These are phyloP conservation scores for Penicillium pulvis DNA, from an alignment of 495 filamentous ascomycete species.

Conservation along the genomic window DNA sequence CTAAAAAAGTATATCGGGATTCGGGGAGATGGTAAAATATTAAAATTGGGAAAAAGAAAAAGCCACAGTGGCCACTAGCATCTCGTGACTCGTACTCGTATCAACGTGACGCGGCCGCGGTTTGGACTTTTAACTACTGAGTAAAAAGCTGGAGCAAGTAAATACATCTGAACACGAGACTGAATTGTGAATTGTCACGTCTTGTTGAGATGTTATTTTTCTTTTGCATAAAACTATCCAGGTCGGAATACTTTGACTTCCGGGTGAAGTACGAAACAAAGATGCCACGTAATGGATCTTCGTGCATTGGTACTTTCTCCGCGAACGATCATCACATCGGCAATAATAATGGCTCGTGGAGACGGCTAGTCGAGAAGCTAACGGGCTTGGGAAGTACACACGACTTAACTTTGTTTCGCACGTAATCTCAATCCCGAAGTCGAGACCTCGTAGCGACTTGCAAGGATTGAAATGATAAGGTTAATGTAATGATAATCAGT, in stretches of 20 bases:
- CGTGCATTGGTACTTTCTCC: background rate
- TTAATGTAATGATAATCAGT: background rate
- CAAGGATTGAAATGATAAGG: background rate
- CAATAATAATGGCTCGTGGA: background rate
- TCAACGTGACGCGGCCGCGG: slow-evolving; percentile 24
- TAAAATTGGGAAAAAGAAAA: slow-evolving; percentile 1
- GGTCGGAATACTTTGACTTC: background rate
- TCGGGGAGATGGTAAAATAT: slow-evolving; percentile 5
- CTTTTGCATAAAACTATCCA: background rate
- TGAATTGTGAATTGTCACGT: no score
- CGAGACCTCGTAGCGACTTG: background rate
- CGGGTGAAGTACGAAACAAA: background rate
- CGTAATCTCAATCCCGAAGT: background rate
- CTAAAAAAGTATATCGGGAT: slow-evolving; percentile 2
- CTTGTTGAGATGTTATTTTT: background rate
- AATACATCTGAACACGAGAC: background rate
- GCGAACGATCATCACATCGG: slow-evolving; percentile 1
- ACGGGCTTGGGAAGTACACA: slow-evolving; percentile 1
- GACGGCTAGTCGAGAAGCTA: background rate
- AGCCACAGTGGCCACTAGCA: slow-evolving; percentile 27
- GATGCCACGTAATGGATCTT: slow-evolving; percentile 6
- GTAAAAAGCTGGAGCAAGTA: slow-evolving; percentile 20
- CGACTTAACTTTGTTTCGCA: slow-evolving; percentile 12
- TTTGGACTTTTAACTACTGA: slow-evolving; percentile 23
- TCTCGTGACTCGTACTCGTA: slow-evolving; percentile 34